Evolutionary conservation across 495 filamentous ascomycete species (phyloP), one percentile per base, ranked within the genome.

Genomic region (Xylaria acuta): DNA sequence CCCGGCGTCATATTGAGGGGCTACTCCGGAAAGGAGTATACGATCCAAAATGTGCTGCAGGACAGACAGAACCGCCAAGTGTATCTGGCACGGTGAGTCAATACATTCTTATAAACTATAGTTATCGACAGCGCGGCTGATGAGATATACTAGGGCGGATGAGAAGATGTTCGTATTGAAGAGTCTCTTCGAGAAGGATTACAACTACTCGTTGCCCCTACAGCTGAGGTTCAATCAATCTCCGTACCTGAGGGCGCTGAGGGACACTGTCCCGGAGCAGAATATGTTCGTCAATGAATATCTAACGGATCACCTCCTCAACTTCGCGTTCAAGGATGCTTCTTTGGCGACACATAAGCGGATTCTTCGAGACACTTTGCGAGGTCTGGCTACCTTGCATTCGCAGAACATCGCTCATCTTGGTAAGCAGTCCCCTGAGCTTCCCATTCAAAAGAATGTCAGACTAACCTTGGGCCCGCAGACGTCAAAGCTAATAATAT

Each of bases 281-380:
- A 82, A 80, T 14, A 84, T 85, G 80, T 84, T 86, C 74, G 82
- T 86, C 65, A 86, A 82, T 65, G 79, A 85, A 60, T 82, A 86
- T 72, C 75, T 85, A 63, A 82, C 77, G 9, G 84, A 83, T 56
- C 77, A 86, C 73, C 75, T 86, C 16, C 81, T 86, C 49, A 75
- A 73, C 69, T 81, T 87, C 64, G 83, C 76, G 64, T 82, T 82
- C 58, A 81, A 83, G 64, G 70, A 81, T 59, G 62, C 85, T 18
- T 71, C 84, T 27, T 51, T 84, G 38, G 56, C 67, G 14, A 66
- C 75, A 67, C 83, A 74, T 36, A 87, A 87, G 71, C 74, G 78
- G 56, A 82, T 86, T 60, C 82, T 86, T 51, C 81, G 83, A 72
- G 80, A 84, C 74, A 78, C 80, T 38, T 75, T 86, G 32, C 78